A percentile compares a stretch with the other conserved stretches of the same genome.
These are phyloP conservation scores for Polyrhizophydium stewartii DNA, from an alignment of 371 early-diverging fungal genomes.

Conservation along the genomic window DNA sequence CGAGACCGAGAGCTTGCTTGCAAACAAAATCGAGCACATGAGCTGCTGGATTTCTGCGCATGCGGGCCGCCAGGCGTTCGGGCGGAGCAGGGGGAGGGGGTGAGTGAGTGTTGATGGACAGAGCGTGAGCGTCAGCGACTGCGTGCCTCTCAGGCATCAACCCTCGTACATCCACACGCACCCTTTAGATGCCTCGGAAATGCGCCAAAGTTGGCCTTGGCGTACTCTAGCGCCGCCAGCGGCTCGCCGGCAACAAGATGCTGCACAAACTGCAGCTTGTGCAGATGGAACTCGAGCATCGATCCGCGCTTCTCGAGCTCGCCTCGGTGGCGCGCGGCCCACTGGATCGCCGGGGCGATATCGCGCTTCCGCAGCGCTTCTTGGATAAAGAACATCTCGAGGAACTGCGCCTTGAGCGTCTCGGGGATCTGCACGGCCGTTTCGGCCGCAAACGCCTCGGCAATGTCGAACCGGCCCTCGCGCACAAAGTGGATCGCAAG, in stretches of 20 bases:
- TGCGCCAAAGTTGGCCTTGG: constrained; percentile 60
- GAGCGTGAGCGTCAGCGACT: no score
- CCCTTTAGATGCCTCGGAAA: constrained; percentile 51
- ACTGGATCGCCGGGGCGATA: constrained; percentile 59
- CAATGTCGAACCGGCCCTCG: constrained; percentile 81
- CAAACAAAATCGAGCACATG: constrained; percentile 58
- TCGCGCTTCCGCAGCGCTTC: constrained; percentile 38
- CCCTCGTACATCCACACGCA: no score
- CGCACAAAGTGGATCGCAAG: constrained; percentile 77
- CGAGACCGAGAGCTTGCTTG: constrained; percentile 42
- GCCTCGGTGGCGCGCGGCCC: constrained; percentile 64
- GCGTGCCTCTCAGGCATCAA: no score
- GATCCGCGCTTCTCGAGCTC: constrained; percentile 57
- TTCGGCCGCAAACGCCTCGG: constrained; percentile 45
- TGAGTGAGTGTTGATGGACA: no score
- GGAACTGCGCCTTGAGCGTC: constrained; percentile 47
- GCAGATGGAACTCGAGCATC: constrained; percentile 80
- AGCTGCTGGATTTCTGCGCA: constrained; percentile 68
- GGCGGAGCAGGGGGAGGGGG: no score
- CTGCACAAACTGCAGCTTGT: constrained; percentile 71
- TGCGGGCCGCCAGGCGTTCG: no score
- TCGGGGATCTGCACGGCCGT: constrained; percentile 16
- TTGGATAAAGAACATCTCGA: constrained; percentile 57
- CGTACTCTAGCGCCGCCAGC: constrained; percentile 71
- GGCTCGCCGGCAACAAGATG: constrained; percentile 38